phyloP scores from a whole-genome alignment of 1,284 basidiomycete species.

The Trichosporon inkin region DNA sequence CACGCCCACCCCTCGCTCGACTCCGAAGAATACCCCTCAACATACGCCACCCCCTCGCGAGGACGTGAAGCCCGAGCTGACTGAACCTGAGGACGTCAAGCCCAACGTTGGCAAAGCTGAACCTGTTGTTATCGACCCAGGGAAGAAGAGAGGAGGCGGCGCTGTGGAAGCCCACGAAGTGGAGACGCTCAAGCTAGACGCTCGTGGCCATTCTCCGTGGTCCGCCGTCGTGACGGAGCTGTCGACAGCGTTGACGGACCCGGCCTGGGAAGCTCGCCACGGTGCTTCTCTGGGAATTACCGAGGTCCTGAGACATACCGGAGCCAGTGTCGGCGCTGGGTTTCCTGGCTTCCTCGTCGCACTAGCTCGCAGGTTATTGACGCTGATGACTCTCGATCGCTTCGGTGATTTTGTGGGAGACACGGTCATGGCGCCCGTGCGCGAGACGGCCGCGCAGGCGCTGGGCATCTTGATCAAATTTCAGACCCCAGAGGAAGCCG shows the following conservation, averaged over 20 bases:
- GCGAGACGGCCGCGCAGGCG: constrained; percentile 93
- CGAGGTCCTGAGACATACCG: constrained; percentile 83
- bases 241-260: constrained; percentile 75
- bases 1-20: constrained; percentile 14
- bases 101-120: constrained; percentile 18
- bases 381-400: constrained; percentile 89
- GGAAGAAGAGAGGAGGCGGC: constrained; percentile 43
- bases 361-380: constrained; percentile 79
- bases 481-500: constrained; percentile 72
- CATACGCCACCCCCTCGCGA: constrained; percentile 9
- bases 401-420: constrained; percentile 98
- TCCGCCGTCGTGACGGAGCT: constrained; percentile 75
- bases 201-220: constrained; percentile 80
- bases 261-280: constrained; percentile 90
- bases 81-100: constrained; percentile 16
- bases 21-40: constrained; percentile 19
- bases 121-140: constrained; percentile 45
- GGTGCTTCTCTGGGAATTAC: constrained; percentile 88
- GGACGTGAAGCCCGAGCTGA: constrained; percentile 13
- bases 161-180: constrained; percentile 37
- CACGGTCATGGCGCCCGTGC: constrained; percentile 91
- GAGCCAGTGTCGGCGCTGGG: constrained; percentile 73
- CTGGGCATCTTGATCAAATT: constrained; percentile 82
- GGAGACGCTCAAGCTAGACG: constrained; percentile 22
- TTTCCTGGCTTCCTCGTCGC: constrained; percentile 55